Conservation (phyloP, 2,329 filamentous ascomycete genomes). For the Diaporthe longicolla region DNA sequence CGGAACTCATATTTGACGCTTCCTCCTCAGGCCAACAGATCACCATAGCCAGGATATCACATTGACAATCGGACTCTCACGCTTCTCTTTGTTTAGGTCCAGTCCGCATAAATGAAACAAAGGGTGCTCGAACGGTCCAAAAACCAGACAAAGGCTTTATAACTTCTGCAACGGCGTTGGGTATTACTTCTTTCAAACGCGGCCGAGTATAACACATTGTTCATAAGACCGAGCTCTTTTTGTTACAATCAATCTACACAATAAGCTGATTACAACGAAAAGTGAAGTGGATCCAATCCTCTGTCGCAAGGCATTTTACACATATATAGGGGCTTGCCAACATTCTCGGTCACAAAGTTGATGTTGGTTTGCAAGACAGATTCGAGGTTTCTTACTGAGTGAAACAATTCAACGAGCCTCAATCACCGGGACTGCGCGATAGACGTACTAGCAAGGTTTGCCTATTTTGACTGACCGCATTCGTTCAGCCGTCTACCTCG, state of each 20-base stretch:
- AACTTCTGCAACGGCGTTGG: background rate
- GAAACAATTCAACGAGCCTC: background rate
- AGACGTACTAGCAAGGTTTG: background rate
- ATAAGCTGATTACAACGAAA: background rate
- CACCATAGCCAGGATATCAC: too few species aligned
- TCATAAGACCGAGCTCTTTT: background rate
- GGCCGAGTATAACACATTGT: background rate
- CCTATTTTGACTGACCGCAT: background rate
- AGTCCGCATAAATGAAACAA: background rate
- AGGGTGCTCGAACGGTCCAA: too few species aligned
- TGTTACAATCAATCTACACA: background rate
- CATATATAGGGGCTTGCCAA: background rate
- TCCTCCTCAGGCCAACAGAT: too few species aligned
- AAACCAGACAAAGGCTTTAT: background rate
- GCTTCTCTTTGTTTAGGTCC: background rate
- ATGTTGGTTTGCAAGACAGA: background rate
- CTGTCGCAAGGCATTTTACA: background rate
- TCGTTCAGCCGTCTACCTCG: background rate
- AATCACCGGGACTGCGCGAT: background rate
- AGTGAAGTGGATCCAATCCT: rapidly evolving
- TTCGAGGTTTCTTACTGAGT: background rate
- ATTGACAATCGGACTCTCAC: too few species aligned
- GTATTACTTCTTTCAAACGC: background rate
- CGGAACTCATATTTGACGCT: too few species aligned
- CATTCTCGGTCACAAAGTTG: background rate